These are phyloP conservation scores for Thermothielavioides terrestris DNA, from an alignment of 495 filamentous ascomycete genomes.

Conservation along the genomic window DNA sequence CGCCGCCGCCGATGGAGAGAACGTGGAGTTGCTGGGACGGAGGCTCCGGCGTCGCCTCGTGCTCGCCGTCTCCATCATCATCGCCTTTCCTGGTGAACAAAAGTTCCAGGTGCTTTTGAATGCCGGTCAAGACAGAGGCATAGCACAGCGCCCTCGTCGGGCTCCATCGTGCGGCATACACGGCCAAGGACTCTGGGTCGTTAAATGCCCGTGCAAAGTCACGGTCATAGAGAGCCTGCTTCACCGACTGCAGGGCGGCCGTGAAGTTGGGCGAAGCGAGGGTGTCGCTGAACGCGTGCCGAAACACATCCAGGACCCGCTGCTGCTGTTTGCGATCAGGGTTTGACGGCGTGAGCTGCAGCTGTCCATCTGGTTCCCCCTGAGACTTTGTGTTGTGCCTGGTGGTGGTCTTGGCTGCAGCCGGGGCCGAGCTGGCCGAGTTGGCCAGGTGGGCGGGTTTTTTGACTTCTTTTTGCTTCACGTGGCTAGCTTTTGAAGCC, in stretches of 20 bases:
- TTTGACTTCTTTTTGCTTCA: neutral
- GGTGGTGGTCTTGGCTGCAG: neutral
- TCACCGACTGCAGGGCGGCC: slow-evolving; percentile 64
- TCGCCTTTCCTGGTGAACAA: neutral
- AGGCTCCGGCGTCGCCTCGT: neutral
- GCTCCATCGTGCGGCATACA: slow-evolving; percentile 84
- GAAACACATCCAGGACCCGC: slow-evolving; percentile 68
- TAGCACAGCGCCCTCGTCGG: slow-evolving; percentile 76
- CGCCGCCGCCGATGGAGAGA: slow-evolving; percentile 76
- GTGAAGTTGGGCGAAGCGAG: slow-evolving; percentile 30
- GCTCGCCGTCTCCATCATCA: neutral
- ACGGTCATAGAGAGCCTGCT: slow-evolving; percentile 71
- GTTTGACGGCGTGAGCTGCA: neutral
- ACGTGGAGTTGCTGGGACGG: slow-evolving; percentile 28
- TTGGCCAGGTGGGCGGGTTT: no score
- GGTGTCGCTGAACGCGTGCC: slow-evolving; percentile 44
- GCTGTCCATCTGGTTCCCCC: neutral
- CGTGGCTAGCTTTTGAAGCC: neutral
- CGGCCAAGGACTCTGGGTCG: slow-evolving; percentile 53
- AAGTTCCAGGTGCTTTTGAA: slow-evolving; percentile 31
- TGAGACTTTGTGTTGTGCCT: neutral
- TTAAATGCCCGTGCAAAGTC: slow-evolving; percentile 79
- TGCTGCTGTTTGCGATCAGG: slow-evolving; percentile 48
- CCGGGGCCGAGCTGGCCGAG: no score
- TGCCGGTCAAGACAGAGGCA: slow-evolving; percentile 50